Evolutionary conservation across 495 filamentous ascomycete genomes (phyloP), one percentile per base, ranked within the genome.

Genomic region (Tetracladium setigerum): DNA sequence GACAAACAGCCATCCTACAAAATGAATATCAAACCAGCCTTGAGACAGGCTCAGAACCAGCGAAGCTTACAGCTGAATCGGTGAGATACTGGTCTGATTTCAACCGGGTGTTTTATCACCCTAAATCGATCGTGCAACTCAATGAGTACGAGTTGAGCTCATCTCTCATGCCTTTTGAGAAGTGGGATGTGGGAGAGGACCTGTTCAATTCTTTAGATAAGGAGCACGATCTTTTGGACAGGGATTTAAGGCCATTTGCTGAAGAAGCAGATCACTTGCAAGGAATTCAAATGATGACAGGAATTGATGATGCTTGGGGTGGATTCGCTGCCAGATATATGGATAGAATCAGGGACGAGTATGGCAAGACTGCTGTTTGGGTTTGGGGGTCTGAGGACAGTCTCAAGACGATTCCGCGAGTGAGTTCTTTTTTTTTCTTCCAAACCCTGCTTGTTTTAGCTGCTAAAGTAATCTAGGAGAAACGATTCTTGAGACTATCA

Each of bases 51-150:
- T 62, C 79, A 37, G 52, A 69, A 2, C 81, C 86, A 1, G 68
- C 79, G 1, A 67, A 67, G 14, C 74, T 95, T 13, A 83, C 72
- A 2, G 73, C 83, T 0, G 70, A 77, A 27, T 76, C 81, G 2
- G 84, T 97, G 15, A 82, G 87, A 27, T 97, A 88, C 68, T 98
- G 94, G 90, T 95, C 89, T 12, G 92, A 98, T 65, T 97, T 86
- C 65, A 89, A 85, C 52, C 79, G 87, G 22, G 73, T 95, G 12
- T 97, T 82, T 66, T 97, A 87, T 62, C 90, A 99, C 60, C 92
- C 92, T 2, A 81, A 81, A 33, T 95, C 89, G 4, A 77, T 95
- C 32, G 72, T 95, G 7, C 90, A 91, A 58, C 66, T 95, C n/a
- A 84, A 84, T 56, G 88, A 95, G 52, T 92, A 86, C 60, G 87